Evolutionary conservation across 2,329 filamentous ascomycete genomes (phyloP), one percentile per base, ranked within the genome.

Genomic region (Fusarium sp.): DNA sequence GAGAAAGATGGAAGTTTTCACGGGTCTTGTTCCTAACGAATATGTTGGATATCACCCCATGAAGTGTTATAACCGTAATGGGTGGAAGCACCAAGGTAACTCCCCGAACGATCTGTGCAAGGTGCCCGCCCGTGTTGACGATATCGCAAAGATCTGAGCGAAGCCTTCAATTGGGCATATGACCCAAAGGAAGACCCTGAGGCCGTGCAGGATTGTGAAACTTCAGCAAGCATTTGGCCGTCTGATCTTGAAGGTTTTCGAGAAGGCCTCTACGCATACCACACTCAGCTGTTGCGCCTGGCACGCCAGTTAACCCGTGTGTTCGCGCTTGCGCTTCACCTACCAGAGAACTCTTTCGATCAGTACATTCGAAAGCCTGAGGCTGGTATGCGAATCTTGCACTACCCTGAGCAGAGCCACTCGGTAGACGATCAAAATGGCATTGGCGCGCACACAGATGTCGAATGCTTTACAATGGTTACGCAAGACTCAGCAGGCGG

Each of bases 1-100:
- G 57, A 82, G 82, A 65, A 85, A 84, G 65, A 76, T 84, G 59
- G 79, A 84, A 39, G 83, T 85, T 4, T 82, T 81, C 67, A 85
- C 78, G 4, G 77, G 76, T 4, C 65, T 76, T 15, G 72, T 80
- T 0, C 77, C 76, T 1, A 76, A 75, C 21, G 79, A 81, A 46
- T 80, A 75, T 56, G 71, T 69, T 53, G 76, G 77, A 13, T 79
- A 77, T 47, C 75, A 78, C 44, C 76, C 78, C 0, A 82, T 82
- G 73, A 66, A 73, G 26, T 75, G 76, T 52, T 83, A 81, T 61
- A 83, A 82, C 46, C 69, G 77, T 3, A 79, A 80, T n/a, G 77
- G 76, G 7, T 79, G 78, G 67, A 80, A 80, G 59, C 75, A 79
- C 36, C 75, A 79, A 31, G 47, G 47, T 51, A 39, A 3, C 24